These are phyloP conservation scores for Phyllosticta citriasiana DNA, from an alignment of 2,329 filamentous ascomycete species.

Conservation along the genomic window DNA sequence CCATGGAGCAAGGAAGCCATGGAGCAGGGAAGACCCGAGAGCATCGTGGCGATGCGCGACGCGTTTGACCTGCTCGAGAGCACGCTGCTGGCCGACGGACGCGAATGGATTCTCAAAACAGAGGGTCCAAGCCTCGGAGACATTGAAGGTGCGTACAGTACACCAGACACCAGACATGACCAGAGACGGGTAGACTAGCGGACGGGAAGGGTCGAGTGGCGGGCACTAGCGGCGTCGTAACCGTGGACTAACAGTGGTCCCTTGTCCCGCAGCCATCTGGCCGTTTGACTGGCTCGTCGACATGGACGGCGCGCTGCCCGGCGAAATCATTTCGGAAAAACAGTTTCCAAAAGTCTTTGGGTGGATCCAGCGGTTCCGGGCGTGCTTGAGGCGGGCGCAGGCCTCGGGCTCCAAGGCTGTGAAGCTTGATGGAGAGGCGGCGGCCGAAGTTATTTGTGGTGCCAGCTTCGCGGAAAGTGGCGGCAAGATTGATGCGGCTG, in stretches of 20 bases:
- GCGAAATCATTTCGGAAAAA: conserved; percentile 40
- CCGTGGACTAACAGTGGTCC: neutral
- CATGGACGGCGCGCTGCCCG: conserved; percentile 47
- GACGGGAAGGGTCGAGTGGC: neutral
- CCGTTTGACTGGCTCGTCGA: conserved; percentile 54
- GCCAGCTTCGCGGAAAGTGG: conserved; percentile 39
- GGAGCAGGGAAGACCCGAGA: conserved; percentile 42
- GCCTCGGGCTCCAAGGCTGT: conserved; percentile 29
- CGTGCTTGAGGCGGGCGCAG: conserved; percentile 36
- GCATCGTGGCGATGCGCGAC: conserved; percentile 44
- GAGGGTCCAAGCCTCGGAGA: conserved; percentile 50
- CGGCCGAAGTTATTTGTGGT: conserved; percentile 37
- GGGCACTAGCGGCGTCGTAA: neutral
- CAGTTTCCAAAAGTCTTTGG: conserved; percentile 51
- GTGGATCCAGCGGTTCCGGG: conserved; percentile 55
- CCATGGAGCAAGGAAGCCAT: conserved; percentile 32
- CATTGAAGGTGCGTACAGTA: conserved; percentile 44
- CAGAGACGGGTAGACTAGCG: neutral
- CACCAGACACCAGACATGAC: neutral
- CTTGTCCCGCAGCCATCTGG: conserved; percentile 42
- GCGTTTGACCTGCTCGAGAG: conserved; percentile 51
- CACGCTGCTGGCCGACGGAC: conserved; percentile 54
- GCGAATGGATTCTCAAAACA: conserved; percentile 52
- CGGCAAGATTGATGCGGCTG: conserved; percentile 36
- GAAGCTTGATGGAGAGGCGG: conserved; percentile 45